These are phyloP conservation scores for Penicillium ucsense DNA, from an alignment of 495 filamentous ascomycete genomes.

Conservation along the genomic window DNA sequence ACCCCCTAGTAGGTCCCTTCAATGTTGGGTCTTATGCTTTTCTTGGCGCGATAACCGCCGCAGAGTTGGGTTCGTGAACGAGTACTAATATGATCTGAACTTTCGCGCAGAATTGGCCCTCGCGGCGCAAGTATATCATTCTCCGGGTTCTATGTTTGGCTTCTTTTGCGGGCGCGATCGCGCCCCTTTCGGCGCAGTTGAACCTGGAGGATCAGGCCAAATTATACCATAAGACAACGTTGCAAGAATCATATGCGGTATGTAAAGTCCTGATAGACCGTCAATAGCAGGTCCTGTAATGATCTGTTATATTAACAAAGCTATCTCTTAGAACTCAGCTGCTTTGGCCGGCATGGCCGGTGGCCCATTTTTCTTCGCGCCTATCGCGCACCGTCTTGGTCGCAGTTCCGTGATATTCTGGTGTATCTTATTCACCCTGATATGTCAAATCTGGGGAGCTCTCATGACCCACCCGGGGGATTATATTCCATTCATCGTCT, in stretches of 20 bases:
- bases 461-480: conserved; percentile 31
- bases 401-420: conserved; percentile 36
- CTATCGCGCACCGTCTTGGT: conserved; percentile 28
- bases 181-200: conserved; percentile 25
- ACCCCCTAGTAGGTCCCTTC: conserved; percentile 28
- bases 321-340: conserved; percentile 22
- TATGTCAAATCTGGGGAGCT: conserved; percentile 31
- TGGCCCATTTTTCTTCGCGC: conserved; percentile 35
- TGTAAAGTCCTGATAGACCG: background rate
- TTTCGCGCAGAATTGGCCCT: conserved; percentile 30
- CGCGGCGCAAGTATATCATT: conserved; percentile 32
- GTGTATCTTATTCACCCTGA: conserved; percentile 25
- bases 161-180: conserved; percentile 20
- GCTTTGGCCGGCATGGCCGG: conserved; percentile 32
- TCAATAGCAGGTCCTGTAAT: background rate
- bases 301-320: background rate
- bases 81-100: background rate
- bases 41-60: background rate
- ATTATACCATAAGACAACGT: conserved; percentile 18
- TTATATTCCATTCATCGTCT: conserved; percentile 35
- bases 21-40: background rate
- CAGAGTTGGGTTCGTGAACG: background rate
- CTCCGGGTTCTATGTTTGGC: conserved; percentile 23
- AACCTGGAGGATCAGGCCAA: conserved; percentile 21
- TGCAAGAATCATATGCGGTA: conserved; percentile 19